Percentiles rank a stretch among this genome's conserved stretches.
These are phyloP conservation scores for Carex sylvatica DNA, from an alignment of 202 grass and related monocot genomes.

Conservation along the genomic window DNA sequence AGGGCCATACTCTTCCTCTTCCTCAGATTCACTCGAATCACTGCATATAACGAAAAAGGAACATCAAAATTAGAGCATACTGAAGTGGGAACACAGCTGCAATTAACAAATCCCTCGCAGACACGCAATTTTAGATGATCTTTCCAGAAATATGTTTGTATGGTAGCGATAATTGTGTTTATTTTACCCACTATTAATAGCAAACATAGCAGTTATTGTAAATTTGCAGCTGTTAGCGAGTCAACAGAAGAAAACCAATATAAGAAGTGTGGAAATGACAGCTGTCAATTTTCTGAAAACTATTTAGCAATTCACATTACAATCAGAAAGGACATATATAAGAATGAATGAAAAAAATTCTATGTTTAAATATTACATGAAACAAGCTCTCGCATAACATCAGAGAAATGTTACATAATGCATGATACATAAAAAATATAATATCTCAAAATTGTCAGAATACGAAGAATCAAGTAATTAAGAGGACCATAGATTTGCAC, in stretches of 20 bases:
- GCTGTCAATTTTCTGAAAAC: not conserved
- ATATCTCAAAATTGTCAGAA: not conserved
- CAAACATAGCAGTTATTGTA: not conserved
- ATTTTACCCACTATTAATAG: not conserved
- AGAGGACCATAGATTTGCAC: not conserved
- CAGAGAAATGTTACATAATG: not conserved
- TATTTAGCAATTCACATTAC: not conserved
- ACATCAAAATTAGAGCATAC: constrained; percentile 1
- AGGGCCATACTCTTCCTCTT: constrained; percentile 11
- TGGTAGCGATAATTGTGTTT: not conserved
- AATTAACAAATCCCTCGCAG: not conserved
- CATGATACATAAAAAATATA: not conserved
- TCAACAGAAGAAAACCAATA: not conserved
- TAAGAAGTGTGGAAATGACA: not conserved
- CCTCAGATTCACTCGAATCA: constrained; percentile 26
- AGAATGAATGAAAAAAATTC: not conserved
- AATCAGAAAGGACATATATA: not conserved
- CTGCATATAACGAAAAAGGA: constrained; percentile 3
- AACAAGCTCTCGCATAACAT: not conserved
- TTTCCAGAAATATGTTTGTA: not conserved
- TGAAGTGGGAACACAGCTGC: not conserved
- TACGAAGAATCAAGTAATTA: not conserved
- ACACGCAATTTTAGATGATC: constrained; percentile 2
- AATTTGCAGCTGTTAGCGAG: not conserved
- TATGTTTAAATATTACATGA: not conserved